Conservation (phyloP, 179 eudicot species). For the Monotropa hypopitys region DNA sequence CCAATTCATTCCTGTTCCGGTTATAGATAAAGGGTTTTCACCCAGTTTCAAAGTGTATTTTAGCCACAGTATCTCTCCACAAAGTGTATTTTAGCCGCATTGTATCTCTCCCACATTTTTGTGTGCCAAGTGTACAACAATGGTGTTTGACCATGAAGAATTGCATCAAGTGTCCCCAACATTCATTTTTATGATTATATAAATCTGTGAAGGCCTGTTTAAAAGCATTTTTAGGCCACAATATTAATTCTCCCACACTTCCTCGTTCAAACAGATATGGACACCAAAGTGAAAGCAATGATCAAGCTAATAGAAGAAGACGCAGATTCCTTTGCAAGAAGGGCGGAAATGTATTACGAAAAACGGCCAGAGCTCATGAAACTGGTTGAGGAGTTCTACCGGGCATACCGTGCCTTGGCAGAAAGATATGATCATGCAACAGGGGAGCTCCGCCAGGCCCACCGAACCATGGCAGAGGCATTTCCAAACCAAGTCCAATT, state of each 20-base stretch:
- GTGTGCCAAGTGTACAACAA: neutral
- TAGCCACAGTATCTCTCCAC: neutral
- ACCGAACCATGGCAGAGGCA: slow-evolving; percentile 62
- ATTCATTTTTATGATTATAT: no score
- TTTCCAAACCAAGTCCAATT: slow-evolving; percentile 65
- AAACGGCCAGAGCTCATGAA: slow-evolving; percentile 90
- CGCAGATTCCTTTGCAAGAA: slow-evolving; percentile 83
- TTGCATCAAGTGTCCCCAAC: neutral
- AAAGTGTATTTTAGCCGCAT: neutral
- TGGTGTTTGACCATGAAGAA: neutral
- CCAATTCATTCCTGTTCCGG: neutral
- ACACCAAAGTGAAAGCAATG: slow-evolving; percentile 70
- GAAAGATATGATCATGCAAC: slow-evolving; percentile 90
- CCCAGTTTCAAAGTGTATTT: neutral
- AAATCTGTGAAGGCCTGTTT: neutral
- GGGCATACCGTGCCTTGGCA: slow-evolving; percentile 90
- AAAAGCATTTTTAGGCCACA: neutral
- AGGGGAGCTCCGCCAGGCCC: slow-evolving; percentile 86
- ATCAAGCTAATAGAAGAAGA: slow-evolving; percentile 95
- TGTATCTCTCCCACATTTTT: neutral
- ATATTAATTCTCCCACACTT: neutral
- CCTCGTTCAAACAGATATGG: slow-evolving; percentile 51
- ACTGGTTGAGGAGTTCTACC: slow-evolving; percentile 83
- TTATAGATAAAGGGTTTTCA: neutral
- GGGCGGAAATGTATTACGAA: slow-evolving; percentile 92